These are phyloP conservation scores for Trichoderma citrinoviride DNA, from an alignment of 2,329 filamentous ascomycete species.

Conservation along the genomic window DNA sequence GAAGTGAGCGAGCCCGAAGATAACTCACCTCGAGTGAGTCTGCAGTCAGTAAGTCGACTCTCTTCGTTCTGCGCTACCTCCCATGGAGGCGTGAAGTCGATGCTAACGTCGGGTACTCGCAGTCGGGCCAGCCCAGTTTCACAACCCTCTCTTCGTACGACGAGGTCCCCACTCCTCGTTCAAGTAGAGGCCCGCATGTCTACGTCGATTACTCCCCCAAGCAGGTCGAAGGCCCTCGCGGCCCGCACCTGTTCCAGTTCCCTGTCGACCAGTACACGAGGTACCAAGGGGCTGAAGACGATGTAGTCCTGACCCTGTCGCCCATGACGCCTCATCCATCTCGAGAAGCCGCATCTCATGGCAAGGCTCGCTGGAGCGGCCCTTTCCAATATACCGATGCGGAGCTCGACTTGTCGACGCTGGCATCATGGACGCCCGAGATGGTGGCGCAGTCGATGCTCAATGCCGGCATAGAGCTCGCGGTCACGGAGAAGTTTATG, in stretches of 20 bases:
- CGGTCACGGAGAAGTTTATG: conserved; percentile 78
- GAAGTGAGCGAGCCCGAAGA: conserved; percentile 59
- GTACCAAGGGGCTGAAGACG: conserved; percentile 38
- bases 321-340: conserved; percentile 67
- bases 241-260: conserved; percentile 81
- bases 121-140: conserved; percentile 72
- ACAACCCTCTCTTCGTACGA: conserved; percentile 87
- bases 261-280: conserved; percentile 50
- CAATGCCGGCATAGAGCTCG: conserved; percentile 73
- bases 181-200: conserved; percentile 56
- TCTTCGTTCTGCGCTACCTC: background rate
- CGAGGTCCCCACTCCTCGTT: conserved; percentile 74
- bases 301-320: conserved; percentile 64
- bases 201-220: conserved; percentile 62
- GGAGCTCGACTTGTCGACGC: conserved; percentile 56
- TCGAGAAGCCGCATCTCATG: conserved; percentile 34
- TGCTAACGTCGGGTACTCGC: conserved; percentile 25
- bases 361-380: conserved; percentile 41
- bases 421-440: conserved; percentile 68
- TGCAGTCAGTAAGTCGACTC: conserved; percentile 65
- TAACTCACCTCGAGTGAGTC: conserved; percentile 64
- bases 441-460: conserved; percentile 87
- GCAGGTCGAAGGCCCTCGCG: conserved; percentile 73
- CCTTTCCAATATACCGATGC: conserved; percentile 57
- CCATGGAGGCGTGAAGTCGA: background rate